Evolutionary conservation across 495 filamentous ascomycete genomes (phyloP).

Genomic region (Aspergillus hancockii): DNA sequence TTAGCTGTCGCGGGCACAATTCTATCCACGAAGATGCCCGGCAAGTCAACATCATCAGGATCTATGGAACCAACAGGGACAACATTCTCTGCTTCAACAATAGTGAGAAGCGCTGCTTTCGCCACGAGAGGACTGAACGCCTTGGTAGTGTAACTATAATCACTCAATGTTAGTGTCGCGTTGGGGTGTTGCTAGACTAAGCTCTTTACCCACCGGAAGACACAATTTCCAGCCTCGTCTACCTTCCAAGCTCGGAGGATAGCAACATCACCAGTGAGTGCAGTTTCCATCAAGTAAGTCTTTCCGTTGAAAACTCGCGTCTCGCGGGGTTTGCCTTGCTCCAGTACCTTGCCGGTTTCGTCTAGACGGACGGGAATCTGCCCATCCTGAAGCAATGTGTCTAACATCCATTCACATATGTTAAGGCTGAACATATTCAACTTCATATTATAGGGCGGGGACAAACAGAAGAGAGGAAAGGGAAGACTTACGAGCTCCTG

Average conservation of each 20-base stretch:
- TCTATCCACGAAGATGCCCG: constrained; percentile 85
- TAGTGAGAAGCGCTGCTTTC: constrained; percentile 80
- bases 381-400: constrained; percentile 79
- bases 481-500: constrained; percentile 63
- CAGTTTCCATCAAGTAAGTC: constrained; percentile 81
- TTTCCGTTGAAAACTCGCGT: constrained; percentile 84
- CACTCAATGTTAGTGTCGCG: constrained; percentile 7
- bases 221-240: constrained; percentile 84
- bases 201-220: constrained; percentile 68
- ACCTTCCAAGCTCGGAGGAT: constrained; percentile 87
- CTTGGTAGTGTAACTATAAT: constrained; percentile 47
- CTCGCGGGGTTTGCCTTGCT: constrained; percentile 74
- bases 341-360: constrained; percentile 67
- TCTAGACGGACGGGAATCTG: constrained; percentile 79
- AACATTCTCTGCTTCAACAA: constrained; percentile 91
- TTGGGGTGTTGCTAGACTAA: constrained; percentile 53
- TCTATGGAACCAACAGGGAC: constrained; percentile 80
- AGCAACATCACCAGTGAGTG: constrained; percentile 82
- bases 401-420: constrained; percentile 12
- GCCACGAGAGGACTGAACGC: constrained; percentile 87
- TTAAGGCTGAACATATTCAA: not conserved
- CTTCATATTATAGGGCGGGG: not conserved
- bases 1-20: constrained; percentile 74
- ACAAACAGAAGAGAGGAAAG: not conserved
- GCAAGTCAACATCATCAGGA: constrained; percentile 78